Evolutionary conservation across 805 yeast genomes (phyloP), one percentile per base, ranked within the genome.

Genomic region (Saccharomyces eubayanus): DNA sequence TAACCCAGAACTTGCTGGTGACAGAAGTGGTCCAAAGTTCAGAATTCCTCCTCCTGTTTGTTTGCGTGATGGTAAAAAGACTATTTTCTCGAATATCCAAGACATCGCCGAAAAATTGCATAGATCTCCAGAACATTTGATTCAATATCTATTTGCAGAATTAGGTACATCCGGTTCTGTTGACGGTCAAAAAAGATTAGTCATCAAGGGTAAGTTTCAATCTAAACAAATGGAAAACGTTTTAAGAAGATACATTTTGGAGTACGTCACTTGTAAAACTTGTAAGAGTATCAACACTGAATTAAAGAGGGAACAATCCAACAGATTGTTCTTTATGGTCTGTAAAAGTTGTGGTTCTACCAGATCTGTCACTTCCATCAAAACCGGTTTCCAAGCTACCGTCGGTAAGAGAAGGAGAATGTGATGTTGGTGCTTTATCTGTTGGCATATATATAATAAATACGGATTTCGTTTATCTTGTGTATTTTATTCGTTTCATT

Each of bases 301-400:
- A 63, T 81, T 94, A 72, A 88, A 85, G 79, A 91, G 96, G 76
- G 99, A 94, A 77, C 85, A 88, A 63, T 86, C 94, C 56, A 94
- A 91, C 79, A 88, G 99, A 79, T 82, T 94, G 75, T 96, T 89
- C 78, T 94, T 94, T 79, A 80, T 94, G 79, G 96, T 91, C 66
- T 94, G 99, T 80, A 90, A 91, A 71, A 88, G 96, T 54, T 94
- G 99, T 81, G 99, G 99, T 62, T 88, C 96, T 49, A 84, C 97
- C 49, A 86, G 97, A 77, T 90, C 97, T 50, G 99, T 94, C 54
- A 83, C 94, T 62, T 89, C 97, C 48, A 94, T 94, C 74, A 94
- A 95, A 83, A 89, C 97, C 50, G 99, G 99, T 86, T 94, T 89
- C 96, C 97, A 91, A 79, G 99, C 99, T 64, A 92, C 88, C 69